phyloP scores from a whole-genome alignment of 2,329 filamentous ascomycete species.

The Trichoderma sp. region DNA sequence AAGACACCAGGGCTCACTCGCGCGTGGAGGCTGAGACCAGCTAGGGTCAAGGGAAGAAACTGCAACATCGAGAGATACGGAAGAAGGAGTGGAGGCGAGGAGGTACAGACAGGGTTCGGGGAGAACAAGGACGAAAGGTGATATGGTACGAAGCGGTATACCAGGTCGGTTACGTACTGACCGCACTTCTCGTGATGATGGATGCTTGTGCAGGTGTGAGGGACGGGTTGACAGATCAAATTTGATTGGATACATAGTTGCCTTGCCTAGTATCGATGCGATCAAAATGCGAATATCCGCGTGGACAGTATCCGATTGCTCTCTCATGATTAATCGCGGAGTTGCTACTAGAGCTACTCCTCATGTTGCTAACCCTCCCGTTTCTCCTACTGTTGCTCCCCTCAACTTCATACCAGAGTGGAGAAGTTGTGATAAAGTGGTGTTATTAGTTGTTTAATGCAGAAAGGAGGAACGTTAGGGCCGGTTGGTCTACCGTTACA shows the following conservation, averaged over 20 bases:
- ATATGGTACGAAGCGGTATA: not conserved
- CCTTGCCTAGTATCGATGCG: slow-evolving; percentile 1
- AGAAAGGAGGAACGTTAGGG: slow-evolving; percentile 1
- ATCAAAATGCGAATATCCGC: not conserved
- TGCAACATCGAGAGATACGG: slow-evolving; percentile 20
- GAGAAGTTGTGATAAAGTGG: slow-evolving; percentile 10
- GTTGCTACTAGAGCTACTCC: slow-evolving; percentile 6
- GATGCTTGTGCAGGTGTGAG: not conserved
- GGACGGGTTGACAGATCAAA: not conserved
- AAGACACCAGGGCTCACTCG: slow-evolving; percentile 10
- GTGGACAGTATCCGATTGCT: slow-evolving; percentile 2
- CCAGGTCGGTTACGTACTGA: not conserved
- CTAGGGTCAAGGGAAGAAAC: slow-evolving; percentile 16
- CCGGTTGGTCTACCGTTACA: slow-evolving; percentile 16
- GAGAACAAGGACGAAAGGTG: not conserved
- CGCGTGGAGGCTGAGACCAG: slow-evolving; percentile 16
- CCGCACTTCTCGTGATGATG: not conserved
- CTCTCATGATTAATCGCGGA: not conserved
- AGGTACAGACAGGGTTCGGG: not conserved
- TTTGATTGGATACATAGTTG: not conserved
- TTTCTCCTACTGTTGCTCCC: slow-evolving; percentile 9
- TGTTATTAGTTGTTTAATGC: not conserved
- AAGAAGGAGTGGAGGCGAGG: slow-evolving; percentile 9
- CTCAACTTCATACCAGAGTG: slow-evolving; percentile 8
- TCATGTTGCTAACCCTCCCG: not conserved